Base-by-base conservation (phyloP, 208 protist species). In the Phytomonas serpens region DNA sequence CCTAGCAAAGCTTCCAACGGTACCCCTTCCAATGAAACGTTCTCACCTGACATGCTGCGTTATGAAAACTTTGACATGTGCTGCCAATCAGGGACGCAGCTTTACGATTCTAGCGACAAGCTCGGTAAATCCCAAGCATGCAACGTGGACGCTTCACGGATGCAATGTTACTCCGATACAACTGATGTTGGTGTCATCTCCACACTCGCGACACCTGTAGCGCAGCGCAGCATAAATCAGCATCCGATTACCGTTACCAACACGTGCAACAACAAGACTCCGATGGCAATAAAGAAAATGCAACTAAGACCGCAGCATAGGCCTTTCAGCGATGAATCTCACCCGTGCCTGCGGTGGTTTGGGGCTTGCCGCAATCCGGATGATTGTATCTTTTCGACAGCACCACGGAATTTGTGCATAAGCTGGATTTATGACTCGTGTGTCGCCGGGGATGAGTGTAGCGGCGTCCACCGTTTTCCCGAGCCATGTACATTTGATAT, bases 331-430 rank as follows among this genome's bases (percentile, higher is more conserved):
- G 11, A 57, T 0, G 78, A 82, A 31, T 23, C 77, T n/a, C 89
- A 94, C 69, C 89, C 89, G 3, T 94, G 89, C 65, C 68, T 94
- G 76, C 76, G 76, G 3, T 90, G 77, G 83, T 92, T 92, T 74
- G 81, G 85, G 64, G 79, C 74, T 38, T 94, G 89, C 77, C 82
- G 85, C 38, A 82, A 94, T 68, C 36, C 81, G n/a, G 83, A 75
- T 11, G 84, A 76, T 68, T 94, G 89, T 75, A 47, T 79, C 36
- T 94, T 88, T 74, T 76, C 71, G 11, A 52, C 65, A 42, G 68
- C 77, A 32, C 89, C 89, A 38, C 85, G 77, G 57, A 94, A 92
- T 75, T 51, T 92, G 31, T 94, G 89, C 67, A 63, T 94, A n/a
- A 85, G 86, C 74, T 94, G 89, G 87, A 71, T 92, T 13, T 83